These are phyloP conservation scores for Penicillium sp. DNA, from an alignment of 2,329 filamentous ascomycete species.

Conservation along the genomic window DNA sequence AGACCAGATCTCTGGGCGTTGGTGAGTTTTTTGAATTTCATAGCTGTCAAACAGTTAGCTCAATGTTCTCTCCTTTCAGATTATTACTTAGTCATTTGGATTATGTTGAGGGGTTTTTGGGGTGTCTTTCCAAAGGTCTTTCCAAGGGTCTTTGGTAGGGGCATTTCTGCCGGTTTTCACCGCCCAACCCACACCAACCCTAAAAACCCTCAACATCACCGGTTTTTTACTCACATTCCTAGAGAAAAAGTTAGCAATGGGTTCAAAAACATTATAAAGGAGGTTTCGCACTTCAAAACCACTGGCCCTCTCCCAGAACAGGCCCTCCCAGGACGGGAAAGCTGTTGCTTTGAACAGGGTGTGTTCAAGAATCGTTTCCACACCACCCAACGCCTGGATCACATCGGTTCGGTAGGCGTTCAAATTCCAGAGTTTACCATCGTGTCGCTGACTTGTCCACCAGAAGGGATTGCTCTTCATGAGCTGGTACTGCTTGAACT, in stretches of 20 bases:
- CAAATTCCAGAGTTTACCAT: constrained; percentile 96
- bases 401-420: constrained; percentile 96
- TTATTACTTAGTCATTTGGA: not conserved
- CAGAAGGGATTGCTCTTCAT: constrained; percentile 99
- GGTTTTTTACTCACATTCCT: too few relatives aligned
- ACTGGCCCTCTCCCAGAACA: constrained; percentile 79
- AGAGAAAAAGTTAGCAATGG: too few relatives aligned
- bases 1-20: constrained; percentile 96
- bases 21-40: constrained; percentile 99
- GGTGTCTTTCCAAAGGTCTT: not conserved
- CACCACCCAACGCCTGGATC: constrained; percentile 92
- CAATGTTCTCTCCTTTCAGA: too few relatives aligned
- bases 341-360: constrained; percentile 96
- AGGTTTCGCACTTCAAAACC: not conserved
- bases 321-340: constrained; percentile 94
- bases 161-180: too few relatives aligned
- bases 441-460: constrained; percentile 98
- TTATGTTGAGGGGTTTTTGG: not conserved
- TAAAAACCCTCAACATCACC: too few relatives aligned
- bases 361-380: constrained; percentile 96
- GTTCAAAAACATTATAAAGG: too few relatives aligned
- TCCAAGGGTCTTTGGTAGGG: not conserved
- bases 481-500: constrained; percentile 97
- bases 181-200: too few relatives aligned
- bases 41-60: constrained; percentile 43